Evolutionary conservation across 495 filamentous ascomycete genomes (phyloP).

Genomic region (Talaromyces proteolyticus): DNA sequence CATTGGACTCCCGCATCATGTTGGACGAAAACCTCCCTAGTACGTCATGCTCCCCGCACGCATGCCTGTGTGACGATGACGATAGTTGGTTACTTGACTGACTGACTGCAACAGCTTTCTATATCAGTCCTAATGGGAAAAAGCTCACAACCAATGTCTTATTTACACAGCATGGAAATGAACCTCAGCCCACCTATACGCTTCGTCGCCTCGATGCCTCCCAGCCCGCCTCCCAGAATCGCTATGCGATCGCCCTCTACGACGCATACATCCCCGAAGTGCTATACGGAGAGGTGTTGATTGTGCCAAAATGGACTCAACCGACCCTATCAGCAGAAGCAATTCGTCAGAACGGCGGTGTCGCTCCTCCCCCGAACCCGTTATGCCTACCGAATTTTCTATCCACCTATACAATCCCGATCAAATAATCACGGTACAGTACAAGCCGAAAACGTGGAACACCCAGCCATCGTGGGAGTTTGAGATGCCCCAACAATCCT

Average conservation of each 20-base stretch:
- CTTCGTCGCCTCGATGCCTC: slow-evolving; percentile 69
- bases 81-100: slow-evolving; percentile 15
- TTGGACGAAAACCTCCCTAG: slow-evolving; percentile 93
- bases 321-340: slow-evolving; percentile 75
- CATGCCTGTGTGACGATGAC: too few species aligned
- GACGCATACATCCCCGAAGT: slow-evolving; percentile 77
- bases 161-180: slow-evolving; percentile 73
- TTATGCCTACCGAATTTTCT: slow-evolving; percentile 70
- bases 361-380: slow-evolving; percentile 67
- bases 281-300: slow-evolving; percentile 80
- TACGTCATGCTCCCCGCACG: slow-evolving; percentile 25
- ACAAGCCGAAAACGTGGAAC: slow-evolving; percentile 71
- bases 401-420: slow-evolving; percentile 94
- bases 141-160: slow-evolving; percentile 58
- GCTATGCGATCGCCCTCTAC: slow-evolving; percentile 79
- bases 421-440: slow-evolving; percentile 66
- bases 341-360: slow-evolving; percentile 65
- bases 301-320: slow-evolving; percentile 78
- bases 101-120: slow-evolving; percentile 58
- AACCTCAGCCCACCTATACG: slow-evolving; percentile 71
- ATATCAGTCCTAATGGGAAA: slow-evolving; percentile 44
- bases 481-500: slow-evolving; percentile 82
- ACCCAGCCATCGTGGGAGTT: slow-evolving; percentile 81
- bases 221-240: slow-evolving; percentile 63
- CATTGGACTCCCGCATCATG: slow-evolving; percentile 44